Percentiles rank a stretch among this genome's conserved stretches.
Evolutionary conservation across 2,329 filamentous ascomycete species (phyloP).

Genomic region (Aspergillus sp.): DNA sequence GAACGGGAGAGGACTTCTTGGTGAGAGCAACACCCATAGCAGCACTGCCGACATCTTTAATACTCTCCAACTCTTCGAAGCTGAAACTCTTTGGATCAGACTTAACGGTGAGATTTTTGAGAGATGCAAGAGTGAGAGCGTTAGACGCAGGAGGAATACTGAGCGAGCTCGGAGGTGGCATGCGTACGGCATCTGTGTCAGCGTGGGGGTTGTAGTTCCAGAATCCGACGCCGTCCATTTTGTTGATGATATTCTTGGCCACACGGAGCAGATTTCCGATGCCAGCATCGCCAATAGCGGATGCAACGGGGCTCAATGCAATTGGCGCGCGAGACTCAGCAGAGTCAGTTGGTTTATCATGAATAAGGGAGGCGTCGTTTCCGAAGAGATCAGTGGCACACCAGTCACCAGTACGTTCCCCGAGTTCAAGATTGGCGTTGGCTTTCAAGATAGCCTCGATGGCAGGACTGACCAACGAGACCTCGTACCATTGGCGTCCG

Average conservation of each 20-base stretch:
- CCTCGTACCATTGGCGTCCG: constrained; percentile 40
- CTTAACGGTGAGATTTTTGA: neutral
- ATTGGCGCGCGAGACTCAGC: neutral
- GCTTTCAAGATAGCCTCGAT: constrained; percentile 34
- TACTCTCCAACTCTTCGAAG: constrained; percentile 20
- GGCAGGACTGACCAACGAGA: constrained; percentile 35
- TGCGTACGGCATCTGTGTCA: neutral
- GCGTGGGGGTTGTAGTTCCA: constrained; percentile 21
- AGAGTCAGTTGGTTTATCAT: constrained; percentile 1
- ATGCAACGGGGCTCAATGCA: constrained; percentile 18
- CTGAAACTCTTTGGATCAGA: constrained; percentile 8
- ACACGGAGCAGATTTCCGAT: constrained; percentile 30
- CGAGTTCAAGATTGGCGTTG: constrained; percentile 35
- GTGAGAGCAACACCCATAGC: neutral
- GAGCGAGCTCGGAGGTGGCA: neutral
- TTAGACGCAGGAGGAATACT: neutral
- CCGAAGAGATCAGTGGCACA: constrained; percentile 30
- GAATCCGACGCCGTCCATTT: constrained; percentile 39
- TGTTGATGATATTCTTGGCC: constrained; percentile 33
- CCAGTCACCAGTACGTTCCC: constrained; percentile 35
- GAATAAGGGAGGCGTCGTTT: constrained; percentile 17
- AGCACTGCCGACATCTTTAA: constrained; percentile 22
- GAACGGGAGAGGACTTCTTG: neutral
- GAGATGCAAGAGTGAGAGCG: neutral
- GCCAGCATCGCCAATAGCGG: constrained; percentile 26